Percentiles rank a stretch among this genome's conserved stretches.
Conservation (phyloP, 2,329 filamentous ascomycete genomes). For the Epicoccum nigrum region DNA sequence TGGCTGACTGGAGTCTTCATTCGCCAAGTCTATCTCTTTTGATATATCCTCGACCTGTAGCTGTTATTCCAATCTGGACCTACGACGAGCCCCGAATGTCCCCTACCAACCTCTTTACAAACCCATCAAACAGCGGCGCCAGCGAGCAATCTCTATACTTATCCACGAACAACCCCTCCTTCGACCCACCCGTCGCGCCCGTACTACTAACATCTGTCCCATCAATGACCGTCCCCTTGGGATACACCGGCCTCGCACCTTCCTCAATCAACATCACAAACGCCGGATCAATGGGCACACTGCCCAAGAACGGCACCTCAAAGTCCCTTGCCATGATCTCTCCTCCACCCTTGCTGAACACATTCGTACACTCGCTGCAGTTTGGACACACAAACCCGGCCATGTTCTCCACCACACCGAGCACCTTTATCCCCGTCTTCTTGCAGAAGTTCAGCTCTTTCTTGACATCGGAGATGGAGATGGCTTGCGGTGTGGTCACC, state of each 20-base stretch:
- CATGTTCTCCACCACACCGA: slow-evolving; percentile 98
- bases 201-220: slow-evolving; percentile 39
- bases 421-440: slow-evolving; percentile 78
- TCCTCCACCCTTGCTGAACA: slow-evolving; percentile 91
- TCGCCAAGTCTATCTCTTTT: background rate
- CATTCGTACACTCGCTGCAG: slow-evolving; percentile 83
- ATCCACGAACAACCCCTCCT: slow-evolving; percentile 61
- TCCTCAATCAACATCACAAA: slow-evolving; percentile 89
- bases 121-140: slow-evolving; percentile 69
- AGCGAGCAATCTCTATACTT: slow-evolving; percentile 78
- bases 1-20: background rate
- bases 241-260: slow-evolving; percentile 68
- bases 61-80: too few species aligned
- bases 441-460: slow-evolving; percentile 94
- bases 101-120: slow-evolving; percentile 61
- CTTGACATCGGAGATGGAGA: slow-evolving; percentile 89
- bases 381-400: slow-evolving; percentile 82
- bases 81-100: slow-evolving; percentile 28
- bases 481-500: slow-evolving; percentile 94
- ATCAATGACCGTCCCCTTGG: slow-evolving; percentile 64
- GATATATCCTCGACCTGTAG: background rate
- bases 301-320: slow-evolving; percentile 80
- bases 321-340: slow-evolving; percentile 89
- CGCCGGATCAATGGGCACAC: slow-evolving; percentile 89
- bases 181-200: slow-evolving; percentile 27